A percentile compares a stretch with the other conserved stretches of the same genome.
Evolutionary conservation across 2,329 filamentous ascomycete species (phyloP).

Genomic region (Microdochium bolleyi): DNA sequence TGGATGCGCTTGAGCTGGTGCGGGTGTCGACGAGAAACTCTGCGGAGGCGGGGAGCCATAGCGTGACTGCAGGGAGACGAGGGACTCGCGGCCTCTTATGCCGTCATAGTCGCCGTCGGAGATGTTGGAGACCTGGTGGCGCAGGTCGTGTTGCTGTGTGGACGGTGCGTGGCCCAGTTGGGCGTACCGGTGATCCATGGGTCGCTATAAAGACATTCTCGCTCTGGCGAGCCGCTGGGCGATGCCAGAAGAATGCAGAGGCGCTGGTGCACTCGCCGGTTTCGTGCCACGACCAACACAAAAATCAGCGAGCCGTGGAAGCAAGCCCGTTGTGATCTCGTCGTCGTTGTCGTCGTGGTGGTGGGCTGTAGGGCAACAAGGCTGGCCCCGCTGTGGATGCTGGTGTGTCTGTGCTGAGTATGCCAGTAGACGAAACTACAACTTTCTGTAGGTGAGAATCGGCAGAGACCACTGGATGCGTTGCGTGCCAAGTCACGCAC

Average conservation of each 20-base stretch:
- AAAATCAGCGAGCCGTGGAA: background rate
- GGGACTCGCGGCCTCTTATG: conserved; percentile 17
- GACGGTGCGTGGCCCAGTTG: conserved; percentile 12
- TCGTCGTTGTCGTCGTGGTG: background rate
- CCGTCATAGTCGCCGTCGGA: conserved; percentile 16
- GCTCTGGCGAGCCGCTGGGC: background rate
- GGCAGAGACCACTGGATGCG: too few species aligned
- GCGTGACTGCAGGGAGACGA: conserved; percentile 19
- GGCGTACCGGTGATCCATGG: conserved; percentile 3
- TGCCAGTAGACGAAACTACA: too few species aligned
- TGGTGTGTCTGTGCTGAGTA: background rate
- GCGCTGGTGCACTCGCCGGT: background rate
- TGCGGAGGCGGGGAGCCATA: conserved; percentile 11
- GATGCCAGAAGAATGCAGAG: too few species aligned
- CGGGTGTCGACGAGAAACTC: conserved; percentile 2
- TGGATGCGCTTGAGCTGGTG: conserved; percentile 5
- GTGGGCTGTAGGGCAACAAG: background rate
- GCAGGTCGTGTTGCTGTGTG: conserved; percentile 9
- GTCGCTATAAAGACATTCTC: background rate
- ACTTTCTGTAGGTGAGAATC: too few species aligned
- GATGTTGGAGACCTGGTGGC: conserved; percentile 19
- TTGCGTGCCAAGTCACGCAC: too few species aligned
- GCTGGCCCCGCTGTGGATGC: background rate
- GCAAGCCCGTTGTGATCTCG: background rate
- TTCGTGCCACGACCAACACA: background rate